These are phyloP conservation scores for Adansonia gregorii DNA, from an alignment of 441 rosid genomes.

Conservation along the genomic window DNA sequence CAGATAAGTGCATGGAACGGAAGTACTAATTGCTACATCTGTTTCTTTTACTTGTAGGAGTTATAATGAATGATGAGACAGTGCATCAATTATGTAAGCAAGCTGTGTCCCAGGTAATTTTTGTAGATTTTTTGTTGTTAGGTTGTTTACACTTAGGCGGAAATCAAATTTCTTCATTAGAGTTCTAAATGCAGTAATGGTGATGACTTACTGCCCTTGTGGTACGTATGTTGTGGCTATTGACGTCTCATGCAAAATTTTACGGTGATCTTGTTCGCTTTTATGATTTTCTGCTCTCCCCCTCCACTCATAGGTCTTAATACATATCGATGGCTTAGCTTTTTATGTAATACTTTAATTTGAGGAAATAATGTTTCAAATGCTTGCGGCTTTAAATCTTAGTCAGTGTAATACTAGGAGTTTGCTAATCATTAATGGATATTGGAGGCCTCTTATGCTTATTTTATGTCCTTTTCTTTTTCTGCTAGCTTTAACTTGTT, in stretches of 20 bases:
- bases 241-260: not conserved
- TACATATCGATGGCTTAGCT: not conserved
- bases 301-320: not conserved
- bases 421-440: not conserved
- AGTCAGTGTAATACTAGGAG: slow-evolving; percentile 6
- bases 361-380: slow-evolving; percentile 20
- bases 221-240: not conserved
- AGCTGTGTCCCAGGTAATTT: slow-evolving; percentile 89
- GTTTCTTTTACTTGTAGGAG: slow-evolving; percentile 54
- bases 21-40: slow-evolving; percentile 23
- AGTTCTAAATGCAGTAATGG: not conserved
- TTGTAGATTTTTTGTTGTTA: not conserved
- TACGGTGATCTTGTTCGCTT: not conserved
- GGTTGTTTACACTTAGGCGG: not conserved
- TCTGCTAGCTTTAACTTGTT: slow-evolving; percentile 8
- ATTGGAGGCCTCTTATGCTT: slow-evolving; percentile 11
- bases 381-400: not conserved
- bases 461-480: not conserved
- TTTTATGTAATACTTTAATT: not conserved
- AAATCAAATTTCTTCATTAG: not conserved
- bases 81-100: slow-evolving; percentile 94
- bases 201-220: not conserved
- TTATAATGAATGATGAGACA: slow-evolving; percentile 95
- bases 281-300: not conserved
- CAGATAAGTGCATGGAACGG: not conserved